phyloP scores from a whole-genome alignment of 2,329 filamentous ascomycete species.

The Cercospora canescens region DNA sequence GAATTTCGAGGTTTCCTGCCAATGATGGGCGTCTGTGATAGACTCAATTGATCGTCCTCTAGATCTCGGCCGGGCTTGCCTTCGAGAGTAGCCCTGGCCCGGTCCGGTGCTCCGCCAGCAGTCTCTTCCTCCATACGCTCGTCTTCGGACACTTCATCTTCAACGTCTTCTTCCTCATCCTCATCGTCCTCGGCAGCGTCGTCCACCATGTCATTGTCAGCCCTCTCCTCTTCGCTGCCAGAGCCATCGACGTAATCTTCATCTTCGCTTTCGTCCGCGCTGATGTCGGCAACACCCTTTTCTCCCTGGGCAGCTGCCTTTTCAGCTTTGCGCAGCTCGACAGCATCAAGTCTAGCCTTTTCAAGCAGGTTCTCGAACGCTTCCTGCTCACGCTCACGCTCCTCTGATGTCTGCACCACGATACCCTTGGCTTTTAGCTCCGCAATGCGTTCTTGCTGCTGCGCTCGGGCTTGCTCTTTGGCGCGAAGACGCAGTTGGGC shows the following conservation, averaged over 20 bases:
- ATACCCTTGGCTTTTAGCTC: conserved; percentile 78
- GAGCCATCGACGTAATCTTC: conserved; percentile 40
- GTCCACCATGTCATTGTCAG: conserved; percentile 19
- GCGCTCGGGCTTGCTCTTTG: conserved; percentile 74
- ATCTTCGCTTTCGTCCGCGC: conserved; percentile 59
- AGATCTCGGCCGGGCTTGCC: neutral
- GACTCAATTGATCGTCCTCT: neutral
- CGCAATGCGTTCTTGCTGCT: conserved; percentile 75
- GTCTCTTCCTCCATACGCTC: conserved; percentile 20
- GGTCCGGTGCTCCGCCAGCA: conserved; percentile 21
- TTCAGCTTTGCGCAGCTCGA: conserved; percentile 76
- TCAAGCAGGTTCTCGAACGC: conserved; percentile 87
- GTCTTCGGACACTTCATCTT: conserved; percentile 22
- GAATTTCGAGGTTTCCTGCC: conserved; percentile 32
- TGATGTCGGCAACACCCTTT: conserved; percentile 46
- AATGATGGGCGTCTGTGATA: conserved; percentile 13
- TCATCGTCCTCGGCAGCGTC: conserved; percentile 30
- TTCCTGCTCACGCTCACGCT: conserved; percentile 77
- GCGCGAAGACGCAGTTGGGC: conserved; percentile 68
- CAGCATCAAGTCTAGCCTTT: conserved; percentile 77
- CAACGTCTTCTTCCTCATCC: conserved; percentile 31
- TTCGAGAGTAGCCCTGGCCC: conserved; percentile 33
- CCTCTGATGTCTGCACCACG: conserved; percentile 79
- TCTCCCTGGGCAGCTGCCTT: conserved; percentile 70
- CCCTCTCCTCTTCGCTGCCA: conserved; percentile 20